Base-by-base conservation (phyloP, 345 rosid species). In the Brassica rapa region DNA sequence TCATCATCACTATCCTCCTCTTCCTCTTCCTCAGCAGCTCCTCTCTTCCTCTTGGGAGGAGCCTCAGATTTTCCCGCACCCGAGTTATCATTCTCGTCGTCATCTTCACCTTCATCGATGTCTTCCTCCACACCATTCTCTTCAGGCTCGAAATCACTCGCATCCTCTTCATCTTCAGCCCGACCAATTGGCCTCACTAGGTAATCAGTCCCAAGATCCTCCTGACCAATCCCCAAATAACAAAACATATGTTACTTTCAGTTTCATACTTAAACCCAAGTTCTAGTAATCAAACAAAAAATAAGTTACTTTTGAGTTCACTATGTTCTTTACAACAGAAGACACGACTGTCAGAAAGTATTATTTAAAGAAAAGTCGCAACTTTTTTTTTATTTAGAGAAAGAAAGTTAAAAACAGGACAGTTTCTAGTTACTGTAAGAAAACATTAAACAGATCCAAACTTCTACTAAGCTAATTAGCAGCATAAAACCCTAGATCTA, bases 141-240 rank as follows among this genome's bases (percentile, higher is more conserved):
- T 59, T 86, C 92, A 0, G 94, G 94, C 68, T 91, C 97, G 27
- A 91, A 90, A 81, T 91, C 98, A 73, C 96, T 91, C 9, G 93
- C 95, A 23, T 93, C 93, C 74, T 90, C 98, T 81, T 94, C 97
- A 8, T 92, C 98, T 77, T 94, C 97, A 9, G 98, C 86, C 3
- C 76, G 79, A 59, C 76, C 98, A 19, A 92, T 90, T 1, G 98
- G 98, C 76, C 87, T 86, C 41, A 94, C 94, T 6, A 94, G 85
- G 76, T 86, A 94, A 68, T 94, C 97, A 0, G 96, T 92, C 51
- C 96, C 94, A 82, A 92, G 57, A 80, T 90, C 97, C 82, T 85
- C 89, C 97, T 89, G 41, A 60, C 63, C 37, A 57, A 56, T 23
- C 1, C 35, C 46, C 23, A 66, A 2, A 43, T 2, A n/a, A 53